Conservation (phyloP, 192 early-diverging fungal genomes). For the Jimgerdemannia lactiflua region DNA sequence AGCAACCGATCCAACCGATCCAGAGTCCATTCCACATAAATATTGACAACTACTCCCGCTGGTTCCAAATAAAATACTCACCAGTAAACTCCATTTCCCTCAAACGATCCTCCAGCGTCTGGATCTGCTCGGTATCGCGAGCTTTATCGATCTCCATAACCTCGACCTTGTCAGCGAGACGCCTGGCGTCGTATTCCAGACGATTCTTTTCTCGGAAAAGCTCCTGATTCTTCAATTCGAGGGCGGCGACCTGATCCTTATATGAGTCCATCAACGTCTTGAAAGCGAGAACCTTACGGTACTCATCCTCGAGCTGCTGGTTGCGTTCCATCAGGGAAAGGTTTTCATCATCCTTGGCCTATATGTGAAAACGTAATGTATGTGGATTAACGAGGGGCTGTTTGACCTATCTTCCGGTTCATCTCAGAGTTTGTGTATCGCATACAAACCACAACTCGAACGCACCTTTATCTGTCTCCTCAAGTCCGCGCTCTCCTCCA, state of each 20-base stretch:
- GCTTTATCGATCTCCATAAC: constrained; percentile 60
- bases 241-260: constrained; percentile 73
- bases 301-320: constrained; percentile 82
- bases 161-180: constrained; percentile 58
- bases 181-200: constrained; percentile 66
- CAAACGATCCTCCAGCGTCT: constrained; percentile 74
- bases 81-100: constrained; percentile 78
- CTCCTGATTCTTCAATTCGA: constrained; percentile 71
- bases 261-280: constrained; percentile 86
- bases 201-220: constrained; percentile 72
- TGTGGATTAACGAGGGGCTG: too few species aligned
- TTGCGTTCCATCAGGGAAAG: constrained; percentile 66
- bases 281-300: constrained; percentile 72
- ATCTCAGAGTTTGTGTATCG: too few species aligned
- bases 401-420: too few species aligned
- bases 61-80: constrained; percentile 8
- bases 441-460: too few species aligned
- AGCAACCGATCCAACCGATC: too few species aligned
- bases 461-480: constrained; percentile 68
- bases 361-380: constrained; percentile 4
- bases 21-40: too few species aligned
- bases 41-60: too few species aligned
- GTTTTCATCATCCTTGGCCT: constrained; percentile 76
- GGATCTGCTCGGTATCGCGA: constrained; percentile 73
- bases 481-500: constrained; percentile 85